Percentiles rank a stretch among this genome's conserved stretches.
These are phyloP conservation scores for Alternaria sp. DNA, from an alignment of 2,329 filamentous ascomycete species.

Conservation along the genomic window DNA sequence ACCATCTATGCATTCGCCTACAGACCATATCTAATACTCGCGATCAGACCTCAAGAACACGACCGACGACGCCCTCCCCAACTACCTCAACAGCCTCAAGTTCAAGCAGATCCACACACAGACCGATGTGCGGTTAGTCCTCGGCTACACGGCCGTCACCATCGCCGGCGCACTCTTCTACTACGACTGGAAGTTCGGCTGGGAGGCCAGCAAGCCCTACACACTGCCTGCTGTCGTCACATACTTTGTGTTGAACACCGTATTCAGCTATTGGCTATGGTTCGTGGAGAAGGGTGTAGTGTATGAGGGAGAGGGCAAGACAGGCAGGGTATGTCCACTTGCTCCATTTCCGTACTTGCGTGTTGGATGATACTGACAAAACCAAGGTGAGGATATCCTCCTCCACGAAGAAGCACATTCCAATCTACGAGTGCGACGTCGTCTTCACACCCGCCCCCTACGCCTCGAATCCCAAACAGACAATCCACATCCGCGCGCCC, in stretches of 20 bases:
- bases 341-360: neutral
- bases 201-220: slow-evolving; percentile 82
- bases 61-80: slow-evolving; percentile 89
- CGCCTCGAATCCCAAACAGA: slow-evolving; percentile 44
- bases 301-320: slow-evolving; percentile 75
- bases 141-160: slow-evolving; percentile 83
- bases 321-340: slow-evolving; percentile 64
- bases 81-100: slow-evolving; percentile 87
- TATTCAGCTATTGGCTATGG: slow-evolving; percentile 84
- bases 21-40: slow-evolving; percentile 17
- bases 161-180: slow-evolving; percentile 85
- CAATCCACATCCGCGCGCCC: slow-evolving; percentile 64
- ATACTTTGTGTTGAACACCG: slow-evolving; percentile 80
- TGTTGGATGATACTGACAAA: neutral
- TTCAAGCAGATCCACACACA: slow-evolving; percentile 84
- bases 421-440: slow-evolving; percentile 78
- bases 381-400: slow-evolving; percentile 74
- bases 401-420: slow-evolving; percentile 77
- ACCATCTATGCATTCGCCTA: slow-evolving; percentile 9
- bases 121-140: slow-evolving; percentile 78
- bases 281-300: slow-evolving; percentile 80
- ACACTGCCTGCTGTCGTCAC: slow-evolving; percentile 78
- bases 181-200: slow-evolving; percentile 90
- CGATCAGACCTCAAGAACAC: slow-evolving; percentile 89
- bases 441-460: slow-evolving; percentile 53